Evolutionary conservation across 2,329 filamentous ascomycete genomes (phyloP).

Genomic region (Pyrenochaeta sp.): DNA sequence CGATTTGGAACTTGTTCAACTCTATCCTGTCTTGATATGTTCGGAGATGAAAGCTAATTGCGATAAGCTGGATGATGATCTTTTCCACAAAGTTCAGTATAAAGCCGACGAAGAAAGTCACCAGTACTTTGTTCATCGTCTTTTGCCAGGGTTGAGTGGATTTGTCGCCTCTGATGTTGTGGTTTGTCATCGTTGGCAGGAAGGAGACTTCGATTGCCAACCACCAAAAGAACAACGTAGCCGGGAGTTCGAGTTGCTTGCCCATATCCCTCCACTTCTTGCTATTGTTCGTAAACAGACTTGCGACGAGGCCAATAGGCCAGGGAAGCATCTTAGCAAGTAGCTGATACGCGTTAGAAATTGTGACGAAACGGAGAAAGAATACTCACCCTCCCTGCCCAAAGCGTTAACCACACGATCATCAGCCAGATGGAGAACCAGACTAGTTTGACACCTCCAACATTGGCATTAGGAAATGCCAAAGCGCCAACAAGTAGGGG

Average conservation of each 20-base stretch:
- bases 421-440: constrained; percentile 98
- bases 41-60: constrained; percentile 88
- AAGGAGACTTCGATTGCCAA: constrained; percentile 87
- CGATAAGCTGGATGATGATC: constrained; percentile 93
- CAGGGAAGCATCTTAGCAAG: constrained; percentile 71
- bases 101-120: constrained; percentile 81
- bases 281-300: constrained; percentile 81
- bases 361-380: neutral
- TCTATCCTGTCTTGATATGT: constrained; percentile 93
- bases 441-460: constrained; percentile 78
- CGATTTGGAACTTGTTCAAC: constrained; percentile 89
- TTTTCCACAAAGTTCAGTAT: constrained; percentile 89
- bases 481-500: constrained; percentile 72
- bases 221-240: constrained; percentile 91
- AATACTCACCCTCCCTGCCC: constrained; percentile 69
- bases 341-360: constrained; percentile 52
- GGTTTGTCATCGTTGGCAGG: constrained; percentile 78
- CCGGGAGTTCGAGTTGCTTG: constrained; percentile 82
- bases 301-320: constrained; percentile 70
- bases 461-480: constrained; percentile 65
- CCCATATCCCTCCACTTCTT: constrained; percentile 96
- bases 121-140: constrained; percentile 84
- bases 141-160: constrained; percentile 73
- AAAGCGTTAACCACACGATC: constrained; percentile 90
- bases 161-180: constrained; percentile 64